A percentile compares a stretch with the other conserved stretches of the same genome.
phyloP scores from a whole-genome alignment of 345 rosid genomes.

The Carallia pectinifolia region DNA sequence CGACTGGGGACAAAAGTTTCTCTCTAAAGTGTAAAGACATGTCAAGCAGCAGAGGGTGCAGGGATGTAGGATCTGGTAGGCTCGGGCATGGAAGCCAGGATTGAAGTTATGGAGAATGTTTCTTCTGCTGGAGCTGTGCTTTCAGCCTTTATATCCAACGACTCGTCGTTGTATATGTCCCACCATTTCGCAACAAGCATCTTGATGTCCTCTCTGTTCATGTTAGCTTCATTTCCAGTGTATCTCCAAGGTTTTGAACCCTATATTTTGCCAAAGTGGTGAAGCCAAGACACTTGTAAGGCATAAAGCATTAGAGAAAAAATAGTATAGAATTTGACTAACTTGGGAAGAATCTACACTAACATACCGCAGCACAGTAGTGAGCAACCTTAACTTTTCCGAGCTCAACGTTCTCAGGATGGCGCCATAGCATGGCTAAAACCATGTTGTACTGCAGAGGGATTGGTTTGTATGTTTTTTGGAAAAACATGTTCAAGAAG shows the following conservation, averaged over 20 bases:
- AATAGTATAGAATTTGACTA: too few relatives aligned
- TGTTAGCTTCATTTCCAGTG: constrained; percentile 19
- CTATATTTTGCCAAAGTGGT: background rate
- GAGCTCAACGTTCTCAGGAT: constrained; percentile 19
- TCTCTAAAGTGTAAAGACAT: too few relatives aligned
- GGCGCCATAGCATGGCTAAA: constrained; percentile 22
- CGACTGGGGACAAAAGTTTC: too few relatives aligned
- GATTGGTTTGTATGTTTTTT: constrained; percentile 15
- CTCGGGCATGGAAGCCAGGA: constrained; percentile 55
- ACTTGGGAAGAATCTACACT: background rate
- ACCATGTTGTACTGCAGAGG: constrained; percentile 22
- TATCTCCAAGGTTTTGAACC: constrained; percentile 29
- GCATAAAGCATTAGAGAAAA: background rate
- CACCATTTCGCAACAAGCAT: constrained; percentile 21
- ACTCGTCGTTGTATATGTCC: constrained; percentile 18
- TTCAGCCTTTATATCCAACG: constrained; percentile 15
- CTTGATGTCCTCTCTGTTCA: constrained; percentile 26
- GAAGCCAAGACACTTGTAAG: background rate
- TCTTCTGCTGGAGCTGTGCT: constrained; percentile 34
- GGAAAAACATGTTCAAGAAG: constrained; percentile 21
- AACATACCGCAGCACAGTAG: constrained; percentile 24
- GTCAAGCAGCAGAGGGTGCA: constrained; percentile 72
- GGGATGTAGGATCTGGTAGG: constrained; percentile 50
- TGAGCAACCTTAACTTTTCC: constrained; percentile 18
- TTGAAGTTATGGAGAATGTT: constrained; percentile 33